Percentiles rank a stretch among this genome's conserved stretches.
These are phyloP conservation scores for Raffaelea ambrosiae DNA, from an alignment of 2,329 filamentous ascomycete species.

Conservation along the genomic window DNA sequence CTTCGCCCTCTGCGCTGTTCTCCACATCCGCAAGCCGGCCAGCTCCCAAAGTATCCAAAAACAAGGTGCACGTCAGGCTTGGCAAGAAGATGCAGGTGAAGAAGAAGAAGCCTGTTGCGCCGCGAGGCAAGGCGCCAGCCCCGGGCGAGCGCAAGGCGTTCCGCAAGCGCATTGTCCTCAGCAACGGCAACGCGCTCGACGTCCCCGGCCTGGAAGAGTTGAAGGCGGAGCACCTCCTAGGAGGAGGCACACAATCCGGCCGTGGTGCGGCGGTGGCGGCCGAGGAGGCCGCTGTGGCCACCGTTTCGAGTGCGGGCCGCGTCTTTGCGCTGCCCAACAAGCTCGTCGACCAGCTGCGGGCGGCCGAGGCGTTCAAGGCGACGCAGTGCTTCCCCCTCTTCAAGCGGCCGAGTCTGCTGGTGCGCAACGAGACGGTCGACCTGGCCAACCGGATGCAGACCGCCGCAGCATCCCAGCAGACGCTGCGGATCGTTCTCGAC, in stretches of 20 bases:
- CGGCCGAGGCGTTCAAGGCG: slow-evolving; percentile 83
- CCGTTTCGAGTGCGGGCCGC: slow-evolving; percentile 49
- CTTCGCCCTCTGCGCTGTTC: slow-evolving; percentile 25
- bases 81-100: slow-evolving; percentile 33
- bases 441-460: slow-evolving; percentile 56
- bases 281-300: not conserved
- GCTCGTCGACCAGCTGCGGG: slow-evolving; percentile 70
- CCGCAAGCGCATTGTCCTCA: slow-evolving; percentile 82
- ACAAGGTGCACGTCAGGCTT: slow-evolving; percentile 15
- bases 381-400: slow-evolving; percentile 87
- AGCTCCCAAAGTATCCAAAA: slow-evolving; percentile 8
- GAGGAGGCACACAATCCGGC: not conserved
- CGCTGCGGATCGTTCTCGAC: slow-evolving; percentile 57
- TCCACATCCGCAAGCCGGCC: slow-evolving; percentile 33
- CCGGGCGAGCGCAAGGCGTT: slow-evolving; percentile 79
- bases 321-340: slow-evolving; percentile 61
- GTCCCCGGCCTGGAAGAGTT: slow-evolving; percentile 61
- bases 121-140: slow-evolving; percentile 46
- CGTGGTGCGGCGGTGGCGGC: not conserved
- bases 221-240: slow-evolving; percentile 31
- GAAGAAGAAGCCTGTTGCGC: slow-evolving; percentile 45
- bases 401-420: slow-evolving; percentile 66
- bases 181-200: slow-evolving; percentile 85
- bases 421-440: slow-evolving; percentile 70
- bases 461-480: slow-evolving; percentile 44